A percentile compares a stretch with the other conserved stretches of the same genome.
phyloP scores from a whole-genome alignment of 192 early-diverging fungal genomes.

The Umbelopsis ramanniana region DNA sequence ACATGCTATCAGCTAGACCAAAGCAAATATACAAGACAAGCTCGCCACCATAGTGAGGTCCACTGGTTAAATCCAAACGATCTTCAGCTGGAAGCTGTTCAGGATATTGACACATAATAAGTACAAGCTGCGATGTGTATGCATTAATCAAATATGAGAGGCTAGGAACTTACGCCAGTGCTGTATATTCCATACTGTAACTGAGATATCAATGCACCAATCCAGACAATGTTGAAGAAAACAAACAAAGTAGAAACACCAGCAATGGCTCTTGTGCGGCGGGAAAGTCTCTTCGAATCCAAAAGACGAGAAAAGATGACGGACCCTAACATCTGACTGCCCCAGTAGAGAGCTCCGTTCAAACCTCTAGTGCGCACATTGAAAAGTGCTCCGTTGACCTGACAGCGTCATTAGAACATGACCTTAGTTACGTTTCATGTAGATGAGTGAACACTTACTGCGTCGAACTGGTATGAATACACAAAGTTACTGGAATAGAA shows the following conservation, averaged over 20 bases:
- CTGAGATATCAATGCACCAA: conserved; percentile 41
- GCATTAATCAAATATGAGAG: not conserved
- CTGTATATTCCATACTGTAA: conserved; percentile 25
- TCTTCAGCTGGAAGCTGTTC: conserved; percentile 4
- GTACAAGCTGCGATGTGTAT: not conserved
- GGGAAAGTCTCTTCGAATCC: conserved; percentile 55
- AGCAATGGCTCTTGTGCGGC: conserved; percentile 68
- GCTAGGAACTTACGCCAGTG: not conserved
- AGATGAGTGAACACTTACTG: not conserved
- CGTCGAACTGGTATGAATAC: conserved; percentile 73
- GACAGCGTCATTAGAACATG: not conserved
- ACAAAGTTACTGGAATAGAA: conserved; percentile 79
- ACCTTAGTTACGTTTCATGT: too few relatives aligned
- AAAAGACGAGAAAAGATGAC: conserved; percentile 65
- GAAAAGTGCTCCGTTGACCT: conserved; percentile 61
- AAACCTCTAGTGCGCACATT: conserved; percentile 73
- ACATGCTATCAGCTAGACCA: conserved; percentile 5
- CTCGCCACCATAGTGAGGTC: conserved; percentile 23
- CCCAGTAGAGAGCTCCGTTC: conserved; percentile 80
- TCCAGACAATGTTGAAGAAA: conserved; percentile 66
- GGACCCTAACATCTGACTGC: conserved; percentile 73
- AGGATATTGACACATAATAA: not conserved
- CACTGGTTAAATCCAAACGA: conserved; percentile 14
- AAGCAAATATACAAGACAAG: conserved; percentile 23
- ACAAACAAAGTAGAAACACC: conserved; percentile 57